Base-by-base conservation (phyloP, 2,329 filamentous ascomycete species). In the Dryadomyces quercus-mongolicae region DNA sequence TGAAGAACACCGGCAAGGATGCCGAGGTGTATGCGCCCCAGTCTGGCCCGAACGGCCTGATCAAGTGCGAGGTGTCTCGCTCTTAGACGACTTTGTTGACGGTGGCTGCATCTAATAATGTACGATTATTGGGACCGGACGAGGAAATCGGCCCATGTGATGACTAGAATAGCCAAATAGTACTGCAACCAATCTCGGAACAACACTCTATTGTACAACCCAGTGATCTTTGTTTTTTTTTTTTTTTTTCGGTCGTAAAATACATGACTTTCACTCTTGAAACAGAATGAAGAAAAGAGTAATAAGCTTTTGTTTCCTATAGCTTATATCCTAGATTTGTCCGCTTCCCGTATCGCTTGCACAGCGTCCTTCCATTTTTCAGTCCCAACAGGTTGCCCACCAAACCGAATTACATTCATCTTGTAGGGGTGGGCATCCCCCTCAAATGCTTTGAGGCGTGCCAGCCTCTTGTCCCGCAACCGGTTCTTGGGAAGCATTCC, bases 401-500 rank as follows among this genome's bases (percentile, higher is more conserved):
- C 78, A 61, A 92, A 85, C 66, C 80, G 81, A 51, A 96, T 70
- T 58, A 97, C 71, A 66, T 98, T 98, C 69, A 84, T 71, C 78
- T 88, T 87, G 69, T 96, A 97, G 43, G 93, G 94, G 74, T 98
- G 91, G 22, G 82, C 82, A 43, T 81, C 76, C n/a, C 92, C 90
- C 72, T 98, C 94, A 69, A 96, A 98, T 6, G 88, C 91, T 80
- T 97, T 98, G 67, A 98, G 72, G 62, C 93, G 77, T 42, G 84
- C 88, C 72, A 98, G 73, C 60, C 94, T 74, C 74, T 89, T 87
- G 68, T 96, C 90, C 63, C 92, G 76, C 65, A 98, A 72, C 64
- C 91, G 75, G 72, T 98, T 98, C 80, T 98, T 98, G 53, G 93
- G 93, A 70, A 98, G 71, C 93, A 98, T 98, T 50, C 94, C 94